phyloP scores from a whole-genome alignment of 2,329 filamentous ascomycete genomes.

The Cladosporium oxysporum region DNA sequence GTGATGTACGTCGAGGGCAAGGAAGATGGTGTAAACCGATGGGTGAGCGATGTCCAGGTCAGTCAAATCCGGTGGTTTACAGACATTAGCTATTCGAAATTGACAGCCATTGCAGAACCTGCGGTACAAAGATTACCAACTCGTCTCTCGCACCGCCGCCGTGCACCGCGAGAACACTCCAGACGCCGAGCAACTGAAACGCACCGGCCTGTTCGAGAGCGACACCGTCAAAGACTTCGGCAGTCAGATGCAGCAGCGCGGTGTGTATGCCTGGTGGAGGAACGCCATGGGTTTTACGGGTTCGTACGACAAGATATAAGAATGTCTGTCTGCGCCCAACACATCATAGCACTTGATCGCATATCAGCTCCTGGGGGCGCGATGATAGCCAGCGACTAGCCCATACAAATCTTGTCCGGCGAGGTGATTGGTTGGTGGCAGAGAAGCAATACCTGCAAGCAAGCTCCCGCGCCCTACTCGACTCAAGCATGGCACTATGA shows the following conservation, averaged over 20 bases:
- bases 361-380: neutral
- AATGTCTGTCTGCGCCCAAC: neutral
- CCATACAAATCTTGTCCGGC: too few relatives aligned
- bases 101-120: slow-evolving; percentile 43
- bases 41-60: slow-evolving; percentile 65
- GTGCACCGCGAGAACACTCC: slow-evolving; percentile 30
- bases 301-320: slow-evolving; percentile 10
- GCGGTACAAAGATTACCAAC: slow-evolving; percentile 72
- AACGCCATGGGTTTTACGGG: slow-evolving; percentile 61
- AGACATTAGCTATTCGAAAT: too few relatives aligned
- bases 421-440: neutral
- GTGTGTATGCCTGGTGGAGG: slow-evolving; percentile 67
- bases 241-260: slow-evolving; percentile 59
- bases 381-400: too few relatives aligned
- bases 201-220: slow-evolving; percentile 56
- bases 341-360: neutral
- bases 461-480: neutral
- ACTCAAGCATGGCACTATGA: neutral
- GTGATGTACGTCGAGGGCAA: slow-evolving; percentile 76
- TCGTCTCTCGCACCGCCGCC: slow-evolving; percentile 56
- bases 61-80: slow-evolving; percentile 2
- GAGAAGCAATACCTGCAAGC: neutral
- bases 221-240: slow-evolving; percentile 67
- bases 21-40: slow-evolving; percentile 58
- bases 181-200: neutral